These are phyloP conservation scores for Trichosporon sp. DNA, from an alignment of 1,284 basidiomycete species.

Conservation along the genomic window DNA sequence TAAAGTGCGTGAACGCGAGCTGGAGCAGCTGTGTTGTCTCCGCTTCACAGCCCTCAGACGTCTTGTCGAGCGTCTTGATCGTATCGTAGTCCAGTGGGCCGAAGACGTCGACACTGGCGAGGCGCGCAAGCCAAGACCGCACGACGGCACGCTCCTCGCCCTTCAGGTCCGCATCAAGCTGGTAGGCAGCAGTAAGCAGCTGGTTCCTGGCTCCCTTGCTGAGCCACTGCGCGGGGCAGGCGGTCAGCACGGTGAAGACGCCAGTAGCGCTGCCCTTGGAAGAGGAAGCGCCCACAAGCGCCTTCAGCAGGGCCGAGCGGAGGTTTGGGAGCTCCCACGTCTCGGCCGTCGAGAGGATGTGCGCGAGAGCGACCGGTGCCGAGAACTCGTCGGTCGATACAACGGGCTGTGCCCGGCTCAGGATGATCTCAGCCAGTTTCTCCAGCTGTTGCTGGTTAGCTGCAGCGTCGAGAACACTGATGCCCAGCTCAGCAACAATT, in stretches of 20 bases:
- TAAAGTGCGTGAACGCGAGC: constrained; percentile 10
- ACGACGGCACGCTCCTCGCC: constrained; percentile 10
- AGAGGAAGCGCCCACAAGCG: constrained; percentile 6
- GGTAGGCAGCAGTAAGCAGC: constrained; percentile 20
- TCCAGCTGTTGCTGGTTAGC: constrained; percentile 16
- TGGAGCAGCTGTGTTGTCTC: neutral
- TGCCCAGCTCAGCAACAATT: constrained; percentile 20
- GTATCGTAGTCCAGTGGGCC: constrained; percentile 17
- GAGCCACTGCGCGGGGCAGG: constrained; percentile 18
- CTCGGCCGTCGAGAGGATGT: constrained; percentile 15
- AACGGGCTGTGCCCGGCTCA: neutral
- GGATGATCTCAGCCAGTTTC: constrained; percentile 6
- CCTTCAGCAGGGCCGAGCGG: constrained; percentile 16
- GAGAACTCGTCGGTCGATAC: neutral
- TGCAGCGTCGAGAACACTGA: constrained; percentile 21
- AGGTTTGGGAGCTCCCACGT: constrained; percentile 18
- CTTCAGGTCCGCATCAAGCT: constrained; percentile 2
- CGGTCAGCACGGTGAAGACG: constrained; percentile 16
- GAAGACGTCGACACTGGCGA: constrained; percentile 16
- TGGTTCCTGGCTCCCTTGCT: constrained; percentile 13
- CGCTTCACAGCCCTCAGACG: neutral
- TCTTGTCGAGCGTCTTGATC: constrained; percentile 15
- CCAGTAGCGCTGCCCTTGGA: neutral
- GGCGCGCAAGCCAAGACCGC: constrained; percentile 20
- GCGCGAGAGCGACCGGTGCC: neutral